Percentiles rank a stretch among this genome's conserved stretches.
Evolutionary conservation across 2,329 filamentous ascomycete species (phyloP).

Genomic region (Beauveria rudraprayagi): DNA sequence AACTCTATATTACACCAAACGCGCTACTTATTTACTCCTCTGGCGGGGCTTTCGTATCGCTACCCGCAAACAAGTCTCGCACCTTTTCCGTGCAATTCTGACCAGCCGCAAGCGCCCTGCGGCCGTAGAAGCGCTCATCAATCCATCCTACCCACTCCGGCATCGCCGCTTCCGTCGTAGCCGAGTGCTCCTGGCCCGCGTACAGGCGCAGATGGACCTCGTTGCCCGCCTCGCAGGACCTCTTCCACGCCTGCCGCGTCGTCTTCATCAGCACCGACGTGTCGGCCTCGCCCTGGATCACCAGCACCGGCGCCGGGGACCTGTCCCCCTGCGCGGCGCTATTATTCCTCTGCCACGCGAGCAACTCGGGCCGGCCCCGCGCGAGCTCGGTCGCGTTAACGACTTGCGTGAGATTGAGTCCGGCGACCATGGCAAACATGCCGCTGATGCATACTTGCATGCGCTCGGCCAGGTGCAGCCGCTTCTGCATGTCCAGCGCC

Average conservation of each 20-base stretch:
- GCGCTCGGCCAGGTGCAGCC: constrained; percentile 6
- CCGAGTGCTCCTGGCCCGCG: constrained; percentile 5
- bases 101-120: neutral
- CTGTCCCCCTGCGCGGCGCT: constrained; percentile 3
- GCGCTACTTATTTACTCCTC: neutral
- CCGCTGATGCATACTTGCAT: constrained; percentile 9
- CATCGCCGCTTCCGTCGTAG: neutral
- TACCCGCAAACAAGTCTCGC: neutral
- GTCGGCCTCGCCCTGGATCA: constrained; percentile 12
- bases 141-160: constrained; percentile 10
- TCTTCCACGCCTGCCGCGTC: constrained; percentile 2
- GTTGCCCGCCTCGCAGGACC: constrained; percentile 9
- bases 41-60: neutral
- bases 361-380: neutral
- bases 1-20: too few relatives aligned
- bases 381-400: neutral
- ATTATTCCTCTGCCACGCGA: constrained; percentile 6
- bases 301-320: constrained; percentile 13
- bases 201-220: constrained; percentile 11
- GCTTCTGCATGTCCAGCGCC: neutral
- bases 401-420: neutral
- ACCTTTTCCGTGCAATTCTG: neutral
- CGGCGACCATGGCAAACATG: constrained; percentile 7
- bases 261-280: constrained; percentile 7
- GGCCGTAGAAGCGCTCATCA: neutral